Conservation (phyloP, 2,329 filamentous ascomycete species). For the Pseudogymnoascus sp. region DNA sequence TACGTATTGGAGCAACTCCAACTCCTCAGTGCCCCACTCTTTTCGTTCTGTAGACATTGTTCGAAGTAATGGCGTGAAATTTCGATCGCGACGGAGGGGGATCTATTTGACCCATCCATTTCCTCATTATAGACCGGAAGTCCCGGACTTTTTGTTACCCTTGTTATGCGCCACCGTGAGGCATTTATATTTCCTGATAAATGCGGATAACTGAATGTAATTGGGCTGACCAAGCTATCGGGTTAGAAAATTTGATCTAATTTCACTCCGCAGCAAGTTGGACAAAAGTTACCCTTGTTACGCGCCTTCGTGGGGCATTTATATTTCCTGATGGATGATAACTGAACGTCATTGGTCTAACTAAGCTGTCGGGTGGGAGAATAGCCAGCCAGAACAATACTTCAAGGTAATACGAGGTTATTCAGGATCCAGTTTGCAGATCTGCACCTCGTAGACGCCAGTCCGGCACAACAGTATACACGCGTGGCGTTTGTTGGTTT, state of each 20-base stretch:
- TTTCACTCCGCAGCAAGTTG: neutral
- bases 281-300: neutral
- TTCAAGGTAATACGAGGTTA: neutral
- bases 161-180: neutral
- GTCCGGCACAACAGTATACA: neutral
- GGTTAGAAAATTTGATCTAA: neutral
- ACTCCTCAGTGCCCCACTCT: neutral
- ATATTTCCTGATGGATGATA: neutral
- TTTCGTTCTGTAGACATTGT: neutral
- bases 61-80: neutral
- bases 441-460: neutral
- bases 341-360: neutral
- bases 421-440: neutral
- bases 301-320: neutral
- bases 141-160: neutral
- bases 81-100: neutral
- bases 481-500: neutral
- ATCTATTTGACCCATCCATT: neutral
- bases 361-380: neutral
- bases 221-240: neutral
- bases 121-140: neutral
- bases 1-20: neutral
- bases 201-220: neutral
- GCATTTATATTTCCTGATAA: neutral
- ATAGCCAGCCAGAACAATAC: neutral